Evolutionary conservation across 257 asterid species (phyloP).

Genomic region (Petunia axillaris): DNA sequence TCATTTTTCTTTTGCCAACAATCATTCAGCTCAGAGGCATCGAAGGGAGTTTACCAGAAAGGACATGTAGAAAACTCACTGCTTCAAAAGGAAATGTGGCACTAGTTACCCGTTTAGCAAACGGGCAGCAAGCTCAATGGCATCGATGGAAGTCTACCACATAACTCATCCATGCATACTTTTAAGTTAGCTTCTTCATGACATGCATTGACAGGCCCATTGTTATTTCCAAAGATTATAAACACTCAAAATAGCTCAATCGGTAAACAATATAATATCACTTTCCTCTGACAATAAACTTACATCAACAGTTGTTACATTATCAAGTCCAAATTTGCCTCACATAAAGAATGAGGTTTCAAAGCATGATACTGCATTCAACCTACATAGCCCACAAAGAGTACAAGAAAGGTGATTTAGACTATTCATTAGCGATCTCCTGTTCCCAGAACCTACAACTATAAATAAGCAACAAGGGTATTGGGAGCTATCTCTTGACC

Average conservation of each 20-base stretch:
- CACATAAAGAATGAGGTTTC: slow-evolving; percentile 10
- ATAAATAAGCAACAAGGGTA: not conserved
- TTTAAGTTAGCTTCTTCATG: slow-evolving; percentile 19
- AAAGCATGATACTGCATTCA: slow-evolving; percentile 11
- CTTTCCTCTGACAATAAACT: slow-evolving; percentile 1
- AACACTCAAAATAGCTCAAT: not conserved
- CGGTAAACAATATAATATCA: not conserved
- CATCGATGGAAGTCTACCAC: no score
- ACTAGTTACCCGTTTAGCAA: no score
- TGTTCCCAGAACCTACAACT: slow-evolving; percentile 9
- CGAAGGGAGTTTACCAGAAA: no score
- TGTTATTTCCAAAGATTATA: slow-evolving; percentile 24
- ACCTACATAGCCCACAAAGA: not conserved
- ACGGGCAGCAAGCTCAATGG: no score
- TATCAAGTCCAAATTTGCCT: slow-evolving; percentile 8
- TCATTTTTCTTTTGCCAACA: no score
- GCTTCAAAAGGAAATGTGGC: no score
- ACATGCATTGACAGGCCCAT: not conserved
- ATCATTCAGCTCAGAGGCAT: no score
- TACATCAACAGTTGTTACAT: not conserved
- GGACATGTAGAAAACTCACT: no score
- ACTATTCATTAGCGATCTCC: not conserved
- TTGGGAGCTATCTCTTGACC: slow-evolving; percentile 1
- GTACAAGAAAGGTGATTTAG: slow-evolving; percentile 15
- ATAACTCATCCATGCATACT: not conserved